phyloP scores from a whole-genome alignment of 2,329 filamentous ascomycete genomes.

The Aspergillus sp. region DNA sequence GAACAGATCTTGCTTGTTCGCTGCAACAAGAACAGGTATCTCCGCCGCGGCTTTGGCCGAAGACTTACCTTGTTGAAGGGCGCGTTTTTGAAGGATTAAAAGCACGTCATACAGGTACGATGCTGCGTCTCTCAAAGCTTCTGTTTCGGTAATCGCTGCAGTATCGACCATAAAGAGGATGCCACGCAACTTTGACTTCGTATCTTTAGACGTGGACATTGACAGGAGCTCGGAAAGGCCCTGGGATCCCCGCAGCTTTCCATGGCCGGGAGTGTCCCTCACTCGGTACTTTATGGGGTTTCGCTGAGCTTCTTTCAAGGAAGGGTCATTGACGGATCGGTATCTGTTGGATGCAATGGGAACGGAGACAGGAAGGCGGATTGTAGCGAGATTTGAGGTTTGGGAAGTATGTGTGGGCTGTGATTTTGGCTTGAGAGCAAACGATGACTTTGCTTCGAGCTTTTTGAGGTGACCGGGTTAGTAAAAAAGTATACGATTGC shows the following conservation, averaged over 20 bases:
- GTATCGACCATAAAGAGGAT: conserved; percentile 91
- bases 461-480: conserved; percentile 17
- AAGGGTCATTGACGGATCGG: conserved; percentile 65
- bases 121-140: conserved; percentile 67
- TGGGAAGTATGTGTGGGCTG: conserved; percentile 62
- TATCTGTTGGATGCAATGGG: conserved; percentile 60
- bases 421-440: conserved; percentile 33
- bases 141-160: conserved; percentile 55
- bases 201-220: conserved; percentile 33
- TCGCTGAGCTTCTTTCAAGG: conserved; percentile 54
- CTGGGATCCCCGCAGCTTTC: conserved; percentile 75
- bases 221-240: conserved; percentile 40
- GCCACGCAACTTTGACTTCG: conserved; percentile 57
- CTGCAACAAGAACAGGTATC: conserved; percentile 78
- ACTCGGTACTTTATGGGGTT: conserved; percentile 41
- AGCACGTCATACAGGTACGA: conserved; percentile 87
- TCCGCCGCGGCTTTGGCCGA: conserved; percentile 56
- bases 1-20: conserved; percentile 95
- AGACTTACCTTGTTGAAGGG: conserved; percentile 53
- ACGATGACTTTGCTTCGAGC: conserved; percentile 47
- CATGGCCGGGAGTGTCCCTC: conserved; percentile 86
- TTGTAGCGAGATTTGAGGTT: conserved; percentile 56
- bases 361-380: conserved; percentile 54
- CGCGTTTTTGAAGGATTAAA: conserved; percentile 75
- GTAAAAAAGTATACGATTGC: not conserved